Evolutionary conservation across 2,329 filamentous ascomycete species (phyloP).

Genomic region (Exophiala aquamarina): DNA sequence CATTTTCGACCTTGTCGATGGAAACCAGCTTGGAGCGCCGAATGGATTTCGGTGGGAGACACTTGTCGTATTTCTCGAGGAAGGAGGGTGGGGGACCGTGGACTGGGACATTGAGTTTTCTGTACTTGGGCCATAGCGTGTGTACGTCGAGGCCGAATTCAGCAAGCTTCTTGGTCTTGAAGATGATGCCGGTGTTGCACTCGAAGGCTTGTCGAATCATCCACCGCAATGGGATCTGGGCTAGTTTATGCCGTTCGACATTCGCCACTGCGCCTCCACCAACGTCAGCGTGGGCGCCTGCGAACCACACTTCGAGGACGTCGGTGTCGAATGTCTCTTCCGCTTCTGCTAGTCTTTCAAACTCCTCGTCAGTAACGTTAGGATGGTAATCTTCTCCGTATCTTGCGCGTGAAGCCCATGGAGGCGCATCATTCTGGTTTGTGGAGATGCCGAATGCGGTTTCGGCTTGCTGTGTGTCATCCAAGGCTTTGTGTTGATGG

Average conservation of each 20-base stretch:
- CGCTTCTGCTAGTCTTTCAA: too few species aligned
- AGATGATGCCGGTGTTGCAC: constrained; percentile 47
- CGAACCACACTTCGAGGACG: constrained; percentile 50
- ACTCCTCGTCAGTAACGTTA: not conserved
- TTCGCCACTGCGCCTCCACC: constrained; percentile 47
- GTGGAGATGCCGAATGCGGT: too few species aligned
- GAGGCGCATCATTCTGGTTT: too few species aligned
- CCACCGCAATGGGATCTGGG: constrained; percentile 48
- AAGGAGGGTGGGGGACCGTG: constrained; percentile 36
- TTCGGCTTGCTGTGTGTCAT: not conserved
- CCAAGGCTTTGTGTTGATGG: constrained; percentile 12
- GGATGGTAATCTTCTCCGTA: constrained; percentile 2
- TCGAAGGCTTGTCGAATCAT: constrained; percentile 51
- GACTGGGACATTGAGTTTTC: constrained; percentile 31
- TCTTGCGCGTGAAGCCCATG: too few species aligned
- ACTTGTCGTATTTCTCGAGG: constrained; percentile 38
- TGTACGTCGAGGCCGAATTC: constrained; percentile 45
- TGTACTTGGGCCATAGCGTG: constrained; percentile 40
- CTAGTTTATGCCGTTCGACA: constrained; percentile 43
- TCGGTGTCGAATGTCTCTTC: constrained; percentile 30
- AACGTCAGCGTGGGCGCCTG: constrained; percentile 45
- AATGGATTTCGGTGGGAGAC: constrained; percentile 34
- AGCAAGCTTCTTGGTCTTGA: constrained; percentile 40
- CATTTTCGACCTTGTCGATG: constrained; percentile 29
- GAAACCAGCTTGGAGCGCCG: constrained; percentile 32